A percentile compares a stretch with the other conserved stretches of the same genome.
phyloP scores from a whole-genome alignment of 2,329 filamentous ascomycete genomes.

The Xylariaceae sp. region DNA sequence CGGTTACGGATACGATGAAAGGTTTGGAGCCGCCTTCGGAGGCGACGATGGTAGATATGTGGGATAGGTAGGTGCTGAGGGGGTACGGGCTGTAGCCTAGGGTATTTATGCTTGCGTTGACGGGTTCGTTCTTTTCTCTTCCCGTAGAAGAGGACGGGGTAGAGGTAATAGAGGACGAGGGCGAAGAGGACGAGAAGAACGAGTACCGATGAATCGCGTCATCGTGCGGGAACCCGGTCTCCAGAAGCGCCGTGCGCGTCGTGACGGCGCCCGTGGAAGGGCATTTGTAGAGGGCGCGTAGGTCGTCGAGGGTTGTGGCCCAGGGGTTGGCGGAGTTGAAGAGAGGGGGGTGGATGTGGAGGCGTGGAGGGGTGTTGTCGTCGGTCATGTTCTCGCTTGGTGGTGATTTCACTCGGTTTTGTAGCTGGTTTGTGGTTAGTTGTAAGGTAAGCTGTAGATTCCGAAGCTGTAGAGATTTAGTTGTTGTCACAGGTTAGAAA shows the following conservation, averaged over 20 bases:
- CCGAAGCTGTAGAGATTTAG: too few species aligned
- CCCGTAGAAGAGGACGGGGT: too few species aligned
- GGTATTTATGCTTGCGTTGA: slow-evolving; percentile 57
- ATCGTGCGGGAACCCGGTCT: slow-evolving; percentile 59
- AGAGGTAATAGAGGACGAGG: too few species aligned
- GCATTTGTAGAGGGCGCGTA: slow-evolving; percentile 55
- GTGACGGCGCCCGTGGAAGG: slow-evolving; percentile 67
- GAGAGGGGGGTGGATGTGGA: slow-evolving; percentile 58
- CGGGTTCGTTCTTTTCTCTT: too few species aligned
- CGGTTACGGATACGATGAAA: slow-evolving; percentile 67
- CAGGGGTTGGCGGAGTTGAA: slow-evolving; percentile 73
- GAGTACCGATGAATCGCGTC: slow-evolving; percentile 55
- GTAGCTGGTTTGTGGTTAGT: neutral
- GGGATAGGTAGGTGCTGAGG: slow-evolving; percentile 47
- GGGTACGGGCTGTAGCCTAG: slow-evolving; percentile 67
- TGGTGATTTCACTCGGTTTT: neutral
- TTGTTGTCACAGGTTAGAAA: too few species aligned
- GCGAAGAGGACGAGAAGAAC: slow-evolving; percentile 50
- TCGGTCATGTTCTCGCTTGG: neutral
- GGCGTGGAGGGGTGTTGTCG: slow-evolving; percentile 39
- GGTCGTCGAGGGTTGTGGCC: slow-evolving; percentile 61
- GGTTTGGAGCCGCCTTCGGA: slow-evolving; percentile 48
- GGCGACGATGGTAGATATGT: slow-evolving; percentile 6
- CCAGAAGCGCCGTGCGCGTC: slow-evolving; percentile 61
- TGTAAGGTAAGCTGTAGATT: too few species aligned